phyloP scores from a whole-genome alignment of 1,284 basidiomycete species.

The Cryptococcus hybrid region DNA sequence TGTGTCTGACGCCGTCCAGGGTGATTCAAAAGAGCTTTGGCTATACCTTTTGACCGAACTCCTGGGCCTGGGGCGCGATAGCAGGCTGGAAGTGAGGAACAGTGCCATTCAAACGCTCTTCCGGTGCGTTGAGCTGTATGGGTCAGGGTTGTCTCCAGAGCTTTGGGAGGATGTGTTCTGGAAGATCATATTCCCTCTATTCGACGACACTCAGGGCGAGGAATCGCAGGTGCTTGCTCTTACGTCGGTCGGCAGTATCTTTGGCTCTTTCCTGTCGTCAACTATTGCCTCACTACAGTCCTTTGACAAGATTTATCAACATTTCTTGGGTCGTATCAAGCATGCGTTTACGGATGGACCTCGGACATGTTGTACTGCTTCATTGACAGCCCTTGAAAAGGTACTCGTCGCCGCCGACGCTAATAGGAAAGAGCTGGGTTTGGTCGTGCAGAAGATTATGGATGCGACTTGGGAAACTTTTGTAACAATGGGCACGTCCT shows the following conservation, averaged over 20 bases:
- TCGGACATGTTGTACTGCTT: constrained; percentile 69
- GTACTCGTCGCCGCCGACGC: constrained; percentile 61
- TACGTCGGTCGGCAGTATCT: constrained; percentile 77
- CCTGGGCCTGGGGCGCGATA: constrained; percentile 75
- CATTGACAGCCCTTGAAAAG: constrained; percentile 75
- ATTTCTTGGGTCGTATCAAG: constrained; percentile 67
- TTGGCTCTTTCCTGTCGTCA: constrained; percentile 70
- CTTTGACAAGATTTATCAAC: constrained; percentile 68
- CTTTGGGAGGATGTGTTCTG: constrained; percentile 88
- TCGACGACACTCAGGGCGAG: constrained; percentile 72
- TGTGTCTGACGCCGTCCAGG: constrained; percentile 86
- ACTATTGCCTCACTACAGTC: constrained; percentile 70
- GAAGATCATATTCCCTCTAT: constrained; percentile 84
- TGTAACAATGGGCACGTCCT: constrained; percentile 62
- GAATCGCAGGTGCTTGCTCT: constrained; percentile 85
- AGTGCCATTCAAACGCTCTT: constrained; percentile 95
- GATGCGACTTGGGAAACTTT: constrained; percentile 70
- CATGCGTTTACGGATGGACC: constrained; percentile 68
- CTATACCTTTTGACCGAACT: constrained; percentile 85
- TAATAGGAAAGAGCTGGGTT: constrained; percentile 29
- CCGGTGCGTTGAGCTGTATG: constrained; percentile 89
- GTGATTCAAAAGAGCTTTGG: constrained; percentile 81
- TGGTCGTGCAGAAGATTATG: constrained; percentile 48
- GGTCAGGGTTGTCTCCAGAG: constrained; percentile 68
- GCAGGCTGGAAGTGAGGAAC: constrained; percentile 80